phyloP scores from a whole-genome alignment of 2,329 filamentous ascomycete species.

The Xylariaceae sp. region DNA sequence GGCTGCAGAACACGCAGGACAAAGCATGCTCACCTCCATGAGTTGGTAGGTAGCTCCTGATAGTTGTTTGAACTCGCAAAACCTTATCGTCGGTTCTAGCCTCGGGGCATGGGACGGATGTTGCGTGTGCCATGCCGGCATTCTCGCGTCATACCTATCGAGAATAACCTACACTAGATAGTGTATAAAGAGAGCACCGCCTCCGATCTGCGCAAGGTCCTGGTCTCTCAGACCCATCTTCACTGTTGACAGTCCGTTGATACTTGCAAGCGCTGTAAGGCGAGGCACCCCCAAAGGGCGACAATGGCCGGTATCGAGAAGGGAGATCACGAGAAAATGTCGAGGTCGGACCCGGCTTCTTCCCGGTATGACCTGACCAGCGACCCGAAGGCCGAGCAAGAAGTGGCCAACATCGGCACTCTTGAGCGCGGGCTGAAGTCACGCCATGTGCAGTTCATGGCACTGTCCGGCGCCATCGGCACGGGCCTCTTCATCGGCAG shows the following conservation, averaged over 20 bases:
- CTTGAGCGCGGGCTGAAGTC: slow-evolving; percentile 39
- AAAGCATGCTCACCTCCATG: slow-evolving; percentile 7
- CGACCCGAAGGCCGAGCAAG: slow-evolving; percentile 27
- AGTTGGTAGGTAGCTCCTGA: not conserved
- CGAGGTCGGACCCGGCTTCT: slow-evolving; percentile 9
- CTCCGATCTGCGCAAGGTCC: not conserved
- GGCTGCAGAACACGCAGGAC: not conserved
- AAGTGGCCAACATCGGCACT: slow-evolving; percentile 34
- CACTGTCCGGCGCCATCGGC: slow-evolving; percentile 45
- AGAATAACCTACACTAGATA: not conserved
- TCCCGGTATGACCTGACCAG: slow-evolving; percentile 19
- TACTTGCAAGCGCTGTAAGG: not conserved
- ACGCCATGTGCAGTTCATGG: slow-evolving; percentile 44
- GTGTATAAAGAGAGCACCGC: too few relatives aligned
- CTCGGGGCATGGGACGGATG: not conserved
- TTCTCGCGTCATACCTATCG: not conserved
- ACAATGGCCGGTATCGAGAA: slow-evolving; percentile 28
- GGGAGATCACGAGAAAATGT: slow-evolving; percentile 12
- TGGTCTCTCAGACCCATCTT: not conserved
- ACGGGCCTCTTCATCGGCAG: slow-evolving; percentile 44
- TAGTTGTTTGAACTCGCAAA: not conserved
- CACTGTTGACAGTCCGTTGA: not conserved
- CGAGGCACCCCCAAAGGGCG: not conserved
- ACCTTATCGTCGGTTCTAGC: not conserved
- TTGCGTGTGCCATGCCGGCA: not conserved